Conservation (phyloP, 2,329 filamentous ascomycete genomes). For the Neospermospora avenae region DNA sequence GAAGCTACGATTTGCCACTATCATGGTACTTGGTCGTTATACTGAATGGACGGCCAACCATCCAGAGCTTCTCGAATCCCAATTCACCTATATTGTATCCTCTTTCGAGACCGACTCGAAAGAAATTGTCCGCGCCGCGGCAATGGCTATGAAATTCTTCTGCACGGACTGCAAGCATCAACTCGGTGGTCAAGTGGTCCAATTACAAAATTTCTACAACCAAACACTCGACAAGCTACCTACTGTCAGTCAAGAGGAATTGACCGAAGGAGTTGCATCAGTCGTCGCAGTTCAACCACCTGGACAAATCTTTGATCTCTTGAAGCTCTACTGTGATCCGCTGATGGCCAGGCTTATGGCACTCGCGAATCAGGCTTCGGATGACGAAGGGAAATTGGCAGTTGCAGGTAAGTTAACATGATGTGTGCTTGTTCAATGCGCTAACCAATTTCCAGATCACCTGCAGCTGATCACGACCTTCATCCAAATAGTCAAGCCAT, state of each 20-base stretch:
- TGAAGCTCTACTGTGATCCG: slow-evolving; percentile 93
- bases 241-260: slow-evolving; percentile 84
- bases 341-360: slow-evolving; percentile 80
- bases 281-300: slow-evolving; percentile 85
- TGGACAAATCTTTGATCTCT: slow-evolving; percentile 74
- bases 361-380: slow-evolving; percentile 80
- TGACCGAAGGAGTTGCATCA: slow-evolving; percentile 91
- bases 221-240: slow-evolving; percentile 84
- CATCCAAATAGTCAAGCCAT: slow-evolving; percentile 72
- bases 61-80: slow-evolving; percentile 84
- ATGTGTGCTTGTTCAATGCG: neutral
- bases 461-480: slow-evolving; percentile 91
- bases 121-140: slow-evolving; percentile 88
- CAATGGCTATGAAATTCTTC: slow-evolving; percentile 94
- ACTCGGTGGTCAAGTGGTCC: slow-evolving; percentile 75
- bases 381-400: slow-evolving; percentile 79
- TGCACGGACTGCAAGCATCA: slow-evolving; percentile 91
- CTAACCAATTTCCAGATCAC: slow-evolving; percentile 57
- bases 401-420: slow-evolving; percentile 64
- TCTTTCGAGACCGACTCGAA: slow-evolving; percentile 86
- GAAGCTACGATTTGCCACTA: slow-evolving; percentile 96
- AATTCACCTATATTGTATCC: slow-evolving; percentile 93
- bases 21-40: slow-evolving; percentile 95
- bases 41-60: slow-evolving; percentile 97
- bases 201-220: slow-evolving; percentile 90